Evolutionary conservation across 2,329 filamentous ascomycete species (phyloP), one percentile per base, ranked within the genome.

Genomic region (Aureobasidium pullulans): DNA sequence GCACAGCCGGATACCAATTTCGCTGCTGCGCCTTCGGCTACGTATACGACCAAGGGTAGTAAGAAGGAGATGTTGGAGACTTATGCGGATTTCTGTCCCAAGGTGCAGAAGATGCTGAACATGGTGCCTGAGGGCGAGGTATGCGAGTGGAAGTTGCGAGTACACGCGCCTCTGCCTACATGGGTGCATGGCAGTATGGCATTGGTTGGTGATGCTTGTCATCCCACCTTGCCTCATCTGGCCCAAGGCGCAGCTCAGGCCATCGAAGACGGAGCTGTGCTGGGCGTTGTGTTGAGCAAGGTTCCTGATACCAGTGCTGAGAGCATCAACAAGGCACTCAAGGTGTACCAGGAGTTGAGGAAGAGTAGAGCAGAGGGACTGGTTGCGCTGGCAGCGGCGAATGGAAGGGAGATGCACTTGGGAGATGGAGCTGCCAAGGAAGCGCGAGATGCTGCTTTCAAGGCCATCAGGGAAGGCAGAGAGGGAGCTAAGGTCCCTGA

Each of bases 211-310:
- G 83, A 85, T 66, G 80, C 82, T 1, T 84, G 81, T 65, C 84
- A 86, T 68, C 82, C 84, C 0, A 86, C 83, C 2, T 74, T 86
- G 0, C 84, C 84, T 0, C 84, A 86, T 68, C 73, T 86, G 57
- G 82, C 81, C 0, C 84, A 87, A 68, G 84, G 84, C 8, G 84
- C 84, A 0, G 84, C 84, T 1, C 83, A 86, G 66, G 83, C 84
- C 0, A 83, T 87, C 57, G 84, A 87, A 69, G 84, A 87, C 63
- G 82, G 79, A 0, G 82, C 79, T 0, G 82, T 84, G 0, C 68
- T 85, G 1, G 78, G 75, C 0, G 78, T 80, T 0, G 77, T 80
- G 1, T 73, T 85, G 1, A 66, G 74, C 0, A 76, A 75, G 10
- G 67, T 81, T 2, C 80, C 80, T 0, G 73, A 79, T 46, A 71